Evolutionary conservation across 2,329 filamentous ascomycete species (phyloP).

Genomic region (Phyllosticta citribraziliensis): DNA sequence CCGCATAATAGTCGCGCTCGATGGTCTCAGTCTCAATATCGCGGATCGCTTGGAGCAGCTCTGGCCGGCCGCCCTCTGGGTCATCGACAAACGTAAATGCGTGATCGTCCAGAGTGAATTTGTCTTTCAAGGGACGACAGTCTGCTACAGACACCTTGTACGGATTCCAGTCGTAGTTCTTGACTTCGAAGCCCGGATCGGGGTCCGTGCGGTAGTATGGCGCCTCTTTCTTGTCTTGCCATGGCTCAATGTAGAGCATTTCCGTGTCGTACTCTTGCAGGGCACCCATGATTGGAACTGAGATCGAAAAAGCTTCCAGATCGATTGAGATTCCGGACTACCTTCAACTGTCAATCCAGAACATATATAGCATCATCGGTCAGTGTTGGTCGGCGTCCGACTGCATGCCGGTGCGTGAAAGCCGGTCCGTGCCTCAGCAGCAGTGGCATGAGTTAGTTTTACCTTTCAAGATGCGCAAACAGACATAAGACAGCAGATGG

Average conservation of each 20-base stretch:
- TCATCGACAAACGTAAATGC: conserved; percentile 13
- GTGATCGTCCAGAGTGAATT: conserved; percentile 12
- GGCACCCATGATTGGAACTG: no score
- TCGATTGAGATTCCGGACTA: no score
- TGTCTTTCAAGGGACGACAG: conserved; percentile 1
- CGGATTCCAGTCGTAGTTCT: conserved; percentile 7
- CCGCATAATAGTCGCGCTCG: conserved; percentile 11
- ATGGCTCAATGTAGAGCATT: conserved; percentile 14
- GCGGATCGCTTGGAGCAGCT: conserved; percentile 4
- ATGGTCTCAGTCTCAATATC: conserved; percentile 7
- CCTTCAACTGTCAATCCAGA: no score
- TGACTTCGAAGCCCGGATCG: conserved; percentile 1
- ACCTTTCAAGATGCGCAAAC: no score
- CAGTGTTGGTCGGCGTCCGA: no score
- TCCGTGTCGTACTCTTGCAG: not conserved
- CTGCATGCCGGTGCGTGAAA: no score
- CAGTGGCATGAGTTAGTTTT: no score
- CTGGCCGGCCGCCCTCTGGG: not conserved
- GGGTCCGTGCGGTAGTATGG: conserved; percentile 12
- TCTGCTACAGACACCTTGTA: conserved; percentile 4
- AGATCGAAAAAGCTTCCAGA: no score
- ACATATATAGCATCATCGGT: no score
- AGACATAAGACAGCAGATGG: no score
- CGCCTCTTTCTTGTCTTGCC: conserved; percentile 4
- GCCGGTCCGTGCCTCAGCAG: no score